Evolutionary conservation across 1,284 basidiomycete genomes (phyloP), one percentile per base, ranked within the genome.

Genomic region (Irpex sp.): DNA sequence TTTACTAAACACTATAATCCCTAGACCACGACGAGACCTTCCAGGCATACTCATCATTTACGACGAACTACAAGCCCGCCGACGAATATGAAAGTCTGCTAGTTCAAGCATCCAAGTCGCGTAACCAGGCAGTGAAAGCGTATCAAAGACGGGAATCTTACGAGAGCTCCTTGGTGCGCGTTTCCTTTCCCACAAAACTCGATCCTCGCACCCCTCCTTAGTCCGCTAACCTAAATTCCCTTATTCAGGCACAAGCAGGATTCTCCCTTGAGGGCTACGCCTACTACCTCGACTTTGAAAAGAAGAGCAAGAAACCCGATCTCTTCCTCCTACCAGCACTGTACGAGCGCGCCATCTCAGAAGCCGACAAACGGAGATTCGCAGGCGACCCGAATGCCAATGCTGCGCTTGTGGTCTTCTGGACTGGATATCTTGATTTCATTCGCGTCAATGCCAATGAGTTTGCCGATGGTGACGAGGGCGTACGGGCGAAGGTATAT

Each of bases 11-110:
- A 33, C 5, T 33, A 33, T 33, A 1, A 49, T 47, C 12, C 47
- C 35, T 63, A 89, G 87, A 82, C 65, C 81, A 88, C 58, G 90
- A 93, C 45, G 83, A 89, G 18, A 95, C 93, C 0, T 88, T 89
- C 60, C 86, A 92, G 67, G 79, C 83, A 2, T 97, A 95, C 72
- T 96, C 94, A 1, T 84, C 87, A 0, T 96, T 96, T 74, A 91
- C 93, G 18, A 93, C 93, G 0, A 82, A 83, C 48, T 82, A 90
- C 73, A 85, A 86, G 62, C 81, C 86, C n/a, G 79, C 88, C 0
- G 75, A 82, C 16, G 82, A 88, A 59, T 98, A 98, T 69, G 93
- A 96, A 71, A 69, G 75, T 0, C 75, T 88, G 7, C 81, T 97
- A 51, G 82, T 96, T 16, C 73, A 82, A 2, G 92, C 91, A 1